Conservation (phyloP, 1,284 basidiomycete species). For the Phellopilus nigrolimitatus region DNA sequence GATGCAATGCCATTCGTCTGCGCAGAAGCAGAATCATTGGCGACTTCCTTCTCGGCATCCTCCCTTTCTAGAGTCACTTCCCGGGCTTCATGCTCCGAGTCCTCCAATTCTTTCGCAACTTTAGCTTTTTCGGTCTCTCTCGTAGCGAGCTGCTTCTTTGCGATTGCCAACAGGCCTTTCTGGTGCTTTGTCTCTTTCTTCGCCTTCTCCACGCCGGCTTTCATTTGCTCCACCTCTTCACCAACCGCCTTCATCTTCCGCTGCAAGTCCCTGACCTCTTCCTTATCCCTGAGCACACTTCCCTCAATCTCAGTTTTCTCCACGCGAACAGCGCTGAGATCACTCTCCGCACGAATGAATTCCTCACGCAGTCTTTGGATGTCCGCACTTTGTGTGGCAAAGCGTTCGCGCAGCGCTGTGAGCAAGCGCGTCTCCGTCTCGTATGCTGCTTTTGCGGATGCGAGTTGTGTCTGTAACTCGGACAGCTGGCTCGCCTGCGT, state of each 20-base stretch:
- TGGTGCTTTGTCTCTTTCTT: conserved; percentile 96
- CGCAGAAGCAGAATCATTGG: conserved; percentile 28
- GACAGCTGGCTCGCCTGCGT: conserved; percentile 68
- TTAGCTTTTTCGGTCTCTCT: conserved; percentile 78
- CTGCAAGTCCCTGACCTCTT: conserved; percentile 87
- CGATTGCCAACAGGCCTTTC: conserved; percentile 91
- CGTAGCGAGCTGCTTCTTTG: conserved; percentile 87
- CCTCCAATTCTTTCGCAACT: conserved; percentile 68
- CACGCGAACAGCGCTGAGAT: conserved; percentile 82
- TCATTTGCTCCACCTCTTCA: conserved; percentile 68
- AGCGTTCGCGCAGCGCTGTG: conserved; percentile 68
- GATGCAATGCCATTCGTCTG: conserved; percentile 19
- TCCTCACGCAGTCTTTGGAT: conserved; percentile 78
- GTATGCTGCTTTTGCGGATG: conserved; percentile 73
- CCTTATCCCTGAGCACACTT: conserved; percentile 85
- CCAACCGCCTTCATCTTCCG: conserved; percentile 79
- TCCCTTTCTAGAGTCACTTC: conserved; percentile 53
- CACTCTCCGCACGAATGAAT: conserved; percentile 87
- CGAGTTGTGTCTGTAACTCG: conserved; percentile 69
- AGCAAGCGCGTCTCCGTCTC: conserved; percentile 82
- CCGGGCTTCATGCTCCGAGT: conserved; percentile 51
- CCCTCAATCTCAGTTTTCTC: conserved; percentile 95
- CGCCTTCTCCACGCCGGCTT: conserved; percentile 78
- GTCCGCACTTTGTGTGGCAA: conserved; percentile 65
- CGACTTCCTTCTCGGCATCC: conserved; percentile 48